Base-by-base conservation (phyloP, 2,329 filamentous ascomycete species). In the Xylariaceae sp. region DNA sequence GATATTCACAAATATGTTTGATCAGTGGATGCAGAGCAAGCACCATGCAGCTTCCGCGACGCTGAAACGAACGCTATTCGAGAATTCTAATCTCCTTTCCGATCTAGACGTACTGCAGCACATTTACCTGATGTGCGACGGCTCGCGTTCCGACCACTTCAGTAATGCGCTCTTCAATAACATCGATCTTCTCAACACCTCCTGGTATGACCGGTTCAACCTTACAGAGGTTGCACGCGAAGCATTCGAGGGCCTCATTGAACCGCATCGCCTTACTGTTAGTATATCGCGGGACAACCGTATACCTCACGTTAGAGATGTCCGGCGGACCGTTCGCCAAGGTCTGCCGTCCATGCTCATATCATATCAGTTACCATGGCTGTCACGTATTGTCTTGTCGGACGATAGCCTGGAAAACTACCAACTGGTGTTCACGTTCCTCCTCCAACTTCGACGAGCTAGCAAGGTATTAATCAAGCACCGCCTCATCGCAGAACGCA, bases 161-260 rank as follows among this genome's bases (percentile, higher is more conserved):
- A 76, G 83, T 9, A 70, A 72, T 17, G 74, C 74, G 9, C 60
- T 96, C 1, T 95, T 95, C 55, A 76, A 81, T 39, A 80, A 83
- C 34, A 73, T 96, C 31, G 85, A 92, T 50, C 68, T 65, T 2
- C 53, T 72, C 12, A 70, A 66, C 56, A 61, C 55, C 5, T 66
- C 65, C 24, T 96, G 88, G 89, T 81, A 83, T 45, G 88, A 96
- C 58, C 77, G 81, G 14, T 94, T 90, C 54, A 72, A 84, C 1
- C 67, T 96, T 18, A 92, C 85, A 0, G 86, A 89, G 49, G 64
- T 88, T 2, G 81, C 83, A 1, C 84, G 88, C 41, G 81, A 81
- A 40, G 79, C 84, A 0, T 88, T 88, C 56, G 70, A 76, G 1
- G 50, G 63, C 1, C 64, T 66, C 2, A 61, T 85, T 1, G 76